Evolutionary conservation across 805 yeast genomes (phyloP), one percentile per base, ranked within the genome.

Genomic region (Yarrowia keelungensis): DNA sequence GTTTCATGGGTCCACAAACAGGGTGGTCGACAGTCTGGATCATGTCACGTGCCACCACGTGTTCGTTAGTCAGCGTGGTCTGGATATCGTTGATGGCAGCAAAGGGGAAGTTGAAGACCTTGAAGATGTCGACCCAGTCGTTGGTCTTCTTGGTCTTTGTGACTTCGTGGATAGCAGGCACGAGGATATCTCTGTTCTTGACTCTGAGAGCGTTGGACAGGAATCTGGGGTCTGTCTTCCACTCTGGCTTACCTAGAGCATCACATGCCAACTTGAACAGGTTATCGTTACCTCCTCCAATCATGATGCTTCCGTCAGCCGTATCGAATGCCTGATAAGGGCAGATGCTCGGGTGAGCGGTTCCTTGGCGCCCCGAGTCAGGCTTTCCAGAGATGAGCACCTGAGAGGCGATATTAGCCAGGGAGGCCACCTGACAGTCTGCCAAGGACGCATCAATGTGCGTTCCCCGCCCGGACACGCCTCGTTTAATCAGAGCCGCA

Each of bases 251-350:
- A 15, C 73, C 78, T 1, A 80, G 70, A 8, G 76, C 75, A 36
- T 76, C 79, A 56, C 80, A 74, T 54, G 79, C 69, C 39, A 73
- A 71, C 8, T 78, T 66, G 71, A 76, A 80, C 56, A 79, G 73
- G 53, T 75, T 76, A 71, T 80, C 82, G 70, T 80, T 80, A 2
- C 82, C 83, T 19, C 81, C 81, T 12, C 83, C 82, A 56, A 80
- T 76, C 80, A 80, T 77, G 39, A 80, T 76, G 15, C 73, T 71
- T 22, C 79, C 80, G 46, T 78, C 81, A 19, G 73, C 73, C 8
- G 82, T 80, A 9, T 75, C 77, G 68, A 80, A 80, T 1, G 80
- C 79, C 72, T 80, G 80, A 71, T 80, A 80, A 5, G 83, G 83
- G 46, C 78, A 77, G 41, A 80, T 81, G 12, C 80, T 75, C 0